Conservation (phyloP, 768 basidiomycete genomes). For the Exsudoporus frostii region DNA sequence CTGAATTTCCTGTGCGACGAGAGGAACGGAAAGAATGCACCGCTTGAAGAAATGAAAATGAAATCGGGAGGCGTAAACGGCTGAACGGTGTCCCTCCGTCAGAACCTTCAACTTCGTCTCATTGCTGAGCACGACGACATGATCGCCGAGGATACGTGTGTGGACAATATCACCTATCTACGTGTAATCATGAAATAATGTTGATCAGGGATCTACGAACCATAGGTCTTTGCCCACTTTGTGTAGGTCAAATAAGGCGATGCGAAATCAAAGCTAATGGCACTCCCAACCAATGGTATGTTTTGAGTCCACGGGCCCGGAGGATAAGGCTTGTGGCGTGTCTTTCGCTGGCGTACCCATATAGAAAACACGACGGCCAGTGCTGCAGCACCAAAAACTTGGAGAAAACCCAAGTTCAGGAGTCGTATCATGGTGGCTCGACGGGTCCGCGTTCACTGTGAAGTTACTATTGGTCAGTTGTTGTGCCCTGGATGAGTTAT, state of each 20-base stretch:
- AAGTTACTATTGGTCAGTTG: not conserved
- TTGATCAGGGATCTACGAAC: not conserved
- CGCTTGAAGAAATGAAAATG: not conserved
- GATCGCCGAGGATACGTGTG: slow-evolving; percentile 1
- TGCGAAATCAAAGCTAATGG: not conserved
- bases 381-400: not conserved
- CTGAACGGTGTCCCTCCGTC: not conserved
- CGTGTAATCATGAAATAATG: not conserved
- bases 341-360: not conserved
- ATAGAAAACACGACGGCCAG: not conserved
- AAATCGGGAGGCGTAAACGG: not conserved
- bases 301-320: slow-evolving; percentile 1
- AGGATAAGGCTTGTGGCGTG: not conserved
- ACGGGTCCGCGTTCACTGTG: not conserved
- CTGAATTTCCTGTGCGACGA: not conserved
- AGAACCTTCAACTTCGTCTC: not conserved
- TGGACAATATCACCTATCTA: not conserved
- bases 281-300: not conserved
- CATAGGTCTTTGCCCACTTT: not conserved
- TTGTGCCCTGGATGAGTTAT: not conserved
- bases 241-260: slow-evolving; percentile 1
- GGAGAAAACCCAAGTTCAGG: not conserved
- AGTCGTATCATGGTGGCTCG: not conserved
- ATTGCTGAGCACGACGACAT: not conserved
- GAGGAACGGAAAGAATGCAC: not conserved